Evolutionary conservation across 495 filamentous ascomycete genomes (phyloP), one percentile per base, ranked within the genome.

Genomic region (Copromyces sp.): DNA sequence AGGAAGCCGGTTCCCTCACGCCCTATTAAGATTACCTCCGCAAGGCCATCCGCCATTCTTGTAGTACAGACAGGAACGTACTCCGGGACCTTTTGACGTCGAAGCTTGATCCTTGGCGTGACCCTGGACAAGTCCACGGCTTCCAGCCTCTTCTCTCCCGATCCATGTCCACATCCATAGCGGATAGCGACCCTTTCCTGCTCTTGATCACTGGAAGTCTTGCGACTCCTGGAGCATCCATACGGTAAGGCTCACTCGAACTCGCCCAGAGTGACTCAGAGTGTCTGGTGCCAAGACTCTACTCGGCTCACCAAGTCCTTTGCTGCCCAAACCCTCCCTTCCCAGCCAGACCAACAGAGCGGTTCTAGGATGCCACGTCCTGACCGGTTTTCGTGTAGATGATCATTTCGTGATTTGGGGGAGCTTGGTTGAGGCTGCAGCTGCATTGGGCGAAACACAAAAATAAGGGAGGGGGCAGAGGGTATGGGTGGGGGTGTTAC

Each of bases 11-110:
- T 77, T 75, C 73, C 68, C 44, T 69, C 45, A 77, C 70, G 75
- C 77, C 81, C 81, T 82, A 80, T 35, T 81, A 81, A 84, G 83
- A 83, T 82, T 81, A 84, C 84, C 78, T 82, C 77, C 75, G 80
- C 78, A 79, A 77, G 78, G 81, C 81, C 83, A 61, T 61, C 53
- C 53, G 14, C 53, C 53, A 61, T 61, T 61, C 29, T 61, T 61
- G 53, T 85, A 85, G 78, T 74, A 74, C 81, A 78, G 79, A 81
- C 79, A 84, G 82, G 77, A 82, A 77, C 72, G 76, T 77, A 74
- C 74, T 80, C 77, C 74, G 72, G 71, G 71, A 73, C 72, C 74
- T 77, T 53, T 68, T 70, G 65, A 61, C 53, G 61, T 38, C 59
- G 73, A 71, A 74, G 71, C 70, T 71, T 72, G 71, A 73, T 73